Percentiles rank a stretch among this genome's conserved stretches.
These are phyloP conservation scores for Tagetes erecta DNA, from an alignment of 129 eudicot species.

Conservation along the genomic window DNA sequence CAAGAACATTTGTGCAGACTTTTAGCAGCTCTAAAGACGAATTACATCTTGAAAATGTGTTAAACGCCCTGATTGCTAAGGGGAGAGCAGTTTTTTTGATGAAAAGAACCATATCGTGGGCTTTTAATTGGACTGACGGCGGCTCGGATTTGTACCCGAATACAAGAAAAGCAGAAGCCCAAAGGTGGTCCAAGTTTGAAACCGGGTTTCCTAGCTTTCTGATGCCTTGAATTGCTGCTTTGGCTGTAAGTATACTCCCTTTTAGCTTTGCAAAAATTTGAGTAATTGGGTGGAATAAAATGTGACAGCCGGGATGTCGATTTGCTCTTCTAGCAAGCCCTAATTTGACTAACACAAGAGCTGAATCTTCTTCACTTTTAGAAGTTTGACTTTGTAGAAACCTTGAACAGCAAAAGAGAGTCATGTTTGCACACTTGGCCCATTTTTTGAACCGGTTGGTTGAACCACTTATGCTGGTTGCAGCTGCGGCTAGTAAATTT, in stretches of 20 bases:
- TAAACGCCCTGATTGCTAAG: constrained; percentile 63
- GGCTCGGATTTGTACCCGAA: constrained; percentile 94
- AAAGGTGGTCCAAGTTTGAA: constrained; percentile 64
- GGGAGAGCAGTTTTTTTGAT: constrained; percentile 78
- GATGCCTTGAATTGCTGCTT: constrained; percentile 65
- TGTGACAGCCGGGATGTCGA: constrained; percentile 58
- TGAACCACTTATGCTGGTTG: constrained; percentile 47
- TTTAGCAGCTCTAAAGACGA: constrained; percentile 82
- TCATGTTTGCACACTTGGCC: constrained; percentile 53
- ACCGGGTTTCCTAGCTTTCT: constrained; percentile 56
- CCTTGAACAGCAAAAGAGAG: constrained; percentile 55
- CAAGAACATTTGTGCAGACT: constrained; percentile 87
- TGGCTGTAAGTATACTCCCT: constrained; percentile 56
- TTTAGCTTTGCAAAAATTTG: constrained; percentile 53
- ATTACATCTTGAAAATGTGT: constrained; percentile 77
- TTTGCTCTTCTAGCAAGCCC: constrained; percentile 71
- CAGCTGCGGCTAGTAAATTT: constrained; percentile 66
- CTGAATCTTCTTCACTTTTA: constrained; percentile 81
- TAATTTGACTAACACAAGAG: constrained; percentile 63
- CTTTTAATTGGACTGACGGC: constrained; percentile 74
- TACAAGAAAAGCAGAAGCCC: constrained; percentile 88
- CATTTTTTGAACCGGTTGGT: constrained; percentile 53
- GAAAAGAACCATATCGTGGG: constrained; percentile 78
- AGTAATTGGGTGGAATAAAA: constrained; percentile 74
- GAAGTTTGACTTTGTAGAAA: constrained; percentile 56